phyloP scores from a whole-genome alignment of 2,329 filamentous ascomycete species.

The Cladobotryum protrusum region DNA sequence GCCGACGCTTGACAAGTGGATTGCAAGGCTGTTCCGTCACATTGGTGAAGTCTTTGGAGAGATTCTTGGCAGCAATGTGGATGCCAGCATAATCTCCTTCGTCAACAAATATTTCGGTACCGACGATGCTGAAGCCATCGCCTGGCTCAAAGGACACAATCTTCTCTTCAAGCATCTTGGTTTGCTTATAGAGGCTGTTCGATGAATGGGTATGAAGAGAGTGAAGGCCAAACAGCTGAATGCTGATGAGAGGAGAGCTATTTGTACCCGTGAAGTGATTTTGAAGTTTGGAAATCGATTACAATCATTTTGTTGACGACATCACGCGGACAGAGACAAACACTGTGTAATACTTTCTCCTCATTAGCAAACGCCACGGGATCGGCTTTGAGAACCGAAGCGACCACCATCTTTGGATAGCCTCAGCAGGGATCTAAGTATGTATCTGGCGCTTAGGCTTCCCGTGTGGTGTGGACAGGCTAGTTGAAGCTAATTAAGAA shows the following conservation, averaged over 20 bases:
- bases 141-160: slow-evolving; percentile 20
- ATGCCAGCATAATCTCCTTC: slow-evolving; percentile 26
- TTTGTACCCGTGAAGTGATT: too few relatives aligned
- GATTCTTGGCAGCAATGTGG: slow-evolving; percentile 27
- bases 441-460: slow-evolving; percentile 3
- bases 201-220: not conserved
- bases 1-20: slow-evolving; percentile 5
- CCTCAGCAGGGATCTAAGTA: not conserved
- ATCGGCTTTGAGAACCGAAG: slow-evolving; percentile 6
- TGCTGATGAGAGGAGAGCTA: not conserved
- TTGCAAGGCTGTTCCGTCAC: slow-evolving; percentile 17
- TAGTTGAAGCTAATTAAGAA: too few relatives aligned
- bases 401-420: slow-evolving; percentile 1
- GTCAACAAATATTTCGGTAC: slow-evolving; percentile 25
- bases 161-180: slow-evolving; percentile 21
- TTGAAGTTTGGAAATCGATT: not conserved
- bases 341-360: slow-evolving; percentile 9
- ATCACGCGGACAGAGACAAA: slow-evolving; percentile 7
- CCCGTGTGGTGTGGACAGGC: not conserved
- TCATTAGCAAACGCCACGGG: slow-evolving; percentile 11
- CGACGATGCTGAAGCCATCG: slow-evolving; percentile 22
- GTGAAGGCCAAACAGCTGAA: not conserved
- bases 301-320: slow-evolving; percentile 1
- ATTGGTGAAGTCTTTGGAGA: slow-evolving; percentile 23
- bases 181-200: not conserved